A percentile compares a stretch with the other conserved stretches of the same genome.
Evolutionary conservation across 139 green algal species (phyloP).

Genomic region (Nannochloris sp.): DNA sequence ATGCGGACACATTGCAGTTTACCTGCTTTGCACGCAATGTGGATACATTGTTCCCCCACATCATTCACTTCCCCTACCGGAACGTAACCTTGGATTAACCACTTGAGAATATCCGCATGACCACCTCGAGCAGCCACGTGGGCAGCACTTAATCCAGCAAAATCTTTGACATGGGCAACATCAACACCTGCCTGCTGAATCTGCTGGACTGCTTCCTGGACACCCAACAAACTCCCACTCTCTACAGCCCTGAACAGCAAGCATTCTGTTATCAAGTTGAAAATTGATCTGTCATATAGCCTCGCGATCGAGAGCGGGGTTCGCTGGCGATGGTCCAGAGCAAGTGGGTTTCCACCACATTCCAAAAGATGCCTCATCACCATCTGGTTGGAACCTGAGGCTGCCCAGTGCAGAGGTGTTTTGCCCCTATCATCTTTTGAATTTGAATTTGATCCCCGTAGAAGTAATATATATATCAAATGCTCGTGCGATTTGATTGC

Average conservation of each 20-base stretch:
- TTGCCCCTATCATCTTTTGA: neutral
- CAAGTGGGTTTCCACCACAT: slow-evolving; percentile 7
- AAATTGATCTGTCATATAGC: neutral
- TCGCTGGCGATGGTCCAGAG: neutral
- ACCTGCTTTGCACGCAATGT: slow-evolving; percentile 1
- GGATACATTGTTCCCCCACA: neutral
- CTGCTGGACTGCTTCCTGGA: neutral
- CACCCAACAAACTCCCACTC: neutral
- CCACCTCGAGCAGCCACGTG: slow-evolving; percentile 6
- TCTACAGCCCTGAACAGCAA: neutral
- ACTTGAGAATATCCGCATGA: slow-evolving; percentile 1
- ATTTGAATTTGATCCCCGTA: slow-evolving; percentile 3
- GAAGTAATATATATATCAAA: slow-evolving; percentile 2
- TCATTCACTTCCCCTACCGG: neutral
- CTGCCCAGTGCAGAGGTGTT: slow-evolving; percentile 7
- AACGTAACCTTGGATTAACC: neutral
- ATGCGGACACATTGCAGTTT: neutral
- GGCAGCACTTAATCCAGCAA: neutral
- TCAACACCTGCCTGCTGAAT: too few species aligned
- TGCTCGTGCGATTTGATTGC: neutral
- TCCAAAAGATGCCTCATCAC: slow-evolving; percentile 6
- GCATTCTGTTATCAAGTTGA: neutral
- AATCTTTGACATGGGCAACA: neutral
- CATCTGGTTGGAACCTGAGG: neutral
- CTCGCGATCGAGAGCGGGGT: neutral